These are phyloP conservation scores for Lolium perenne DNA, from an alignment of 176 grass and related monocot species.

Conservation along the genomic window DNA sequence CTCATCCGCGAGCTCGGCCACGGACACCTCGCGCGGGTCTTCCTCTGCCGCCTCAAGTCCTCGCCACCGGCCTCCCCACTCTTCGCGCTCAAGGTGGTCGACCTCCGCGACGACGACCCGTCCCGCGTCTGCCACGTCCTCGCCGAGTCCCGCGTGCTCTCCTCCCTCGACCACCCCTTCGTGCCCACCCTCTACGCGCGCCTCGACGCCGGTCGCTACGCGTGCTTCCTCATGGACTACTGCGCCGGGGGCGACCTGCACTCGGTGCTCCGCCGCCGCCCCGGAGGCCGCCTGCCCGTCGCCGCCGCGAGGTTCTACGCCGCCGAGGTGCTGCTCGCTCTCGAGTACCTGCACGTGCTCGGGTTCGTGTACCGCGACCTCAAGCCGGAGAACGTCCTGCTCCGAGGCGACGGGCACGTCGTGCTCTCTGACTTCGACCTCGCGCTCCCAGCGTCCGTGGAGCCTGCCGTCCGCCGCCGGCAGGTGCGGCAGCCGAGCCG, in stretches of 20 bases:
- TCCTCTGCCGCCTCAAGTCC: conserved; percentile 79
- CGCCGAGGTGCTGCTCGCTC: conserved; percentile 78
- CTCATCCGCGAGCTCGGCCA: conserved; percentile 80
- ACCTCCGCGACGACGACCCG: conserved; percentile 64
- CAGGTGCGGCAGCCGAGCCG: conserved; percentile 41
- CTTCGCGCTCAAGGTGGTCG: conserved; percentile 91
- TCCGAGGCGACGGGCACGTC: conserved; percentile 82
- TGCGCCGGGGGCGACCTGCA: conserved; percentile 87
- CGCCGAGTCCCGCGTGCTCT: conserved; percentile 76
- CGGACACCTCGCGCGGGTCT: conserved; percentile 86
- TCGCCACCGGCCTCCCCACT: conserved; percentile 50
- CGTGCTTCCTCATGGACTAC: conserved; percentile 94
- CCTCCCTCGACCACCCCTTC: conserved; percentile 85
- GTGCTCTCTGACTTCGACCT: conserved; percentile 95
- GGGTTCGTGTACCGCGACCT: conserved; percentile 95
- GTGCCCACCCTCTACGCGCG: conserved; percentile 87
- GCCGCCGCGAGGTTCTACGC: conserved; percentile 81
- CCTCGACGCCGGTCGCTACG: conserved; percentile 80
- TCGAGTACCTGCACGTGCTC: conserved; percentile 93
- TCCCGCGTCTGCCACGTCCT: conserved; percentile 64
- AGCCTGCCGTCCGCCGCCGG: conserved; percentile 63
- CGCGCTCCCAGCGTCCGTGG: conserved; percentile 67
- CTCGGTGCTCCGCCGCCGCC: conserved; percentile 66
- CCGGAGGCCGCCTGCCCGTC: conserved; percentile 62
- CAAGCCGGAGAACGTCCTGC: conserved; percentile 93